phyloP scores from a whole-genome alignment of 2,329 filamentous ascomycete species.

The Lasiodiplodia gonubiensis region DNA sequence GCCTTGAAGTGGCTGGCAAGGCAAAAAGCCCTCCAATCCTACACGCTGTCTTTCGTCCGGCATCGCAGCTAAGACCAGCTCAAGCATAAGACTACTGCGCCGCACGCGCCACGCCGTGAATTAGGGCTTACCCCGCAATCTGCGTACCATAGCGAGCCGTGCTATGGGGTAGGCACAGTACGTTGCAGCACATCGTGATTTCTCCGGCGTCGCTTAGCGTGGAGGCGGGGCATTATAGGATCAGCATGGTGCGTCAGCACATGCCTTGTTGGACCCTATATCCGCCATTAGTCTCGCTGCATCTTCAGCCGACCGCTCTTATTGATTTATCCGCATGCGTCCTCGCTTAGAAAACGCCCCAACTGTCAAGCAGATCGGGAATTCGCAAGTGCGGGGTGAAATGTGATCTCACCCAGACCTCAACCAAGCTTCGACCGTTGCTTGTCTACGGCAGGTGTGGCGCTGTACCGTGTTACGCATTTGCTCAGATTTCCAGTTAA shows the following conservation, averaged over 20 bases:
- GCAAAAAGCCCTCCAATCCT: not conserved
- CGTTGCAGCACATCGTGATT: slow-evolving; percentile 8
- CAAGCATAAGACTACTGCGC: not conserved
- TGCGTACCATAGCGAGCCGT: not conserved
- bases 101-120: not conserved
- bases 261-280: not conserved
- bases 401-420: not conserved
- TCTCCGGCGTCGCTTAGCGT: slow-evolving; percentile 14
- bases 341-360: not conserved
- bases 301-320: not conserved
- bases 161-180: slow-evolving; percentile 5
- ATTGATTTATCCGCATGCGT: slow-evolving; percentile 8
- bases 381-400: slow-evolving; percentile 4
- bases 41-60: not conserved
- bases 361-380: not conserved
- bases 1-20: not conserved
- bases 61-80: not conserved
- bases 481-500: not conserved
- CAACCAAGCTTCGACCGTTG: not conserved
- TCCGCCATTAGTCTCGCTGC: slow-evolving; percentile 10
- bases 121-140: slow-evolving; percentile 6
- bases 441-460: not conserved
- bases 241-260: slow-evolving; percentile 7
- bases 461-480: not conserved
- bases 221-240: slow-evolving; percentile 3